phyloP scores from a whole-genome alignment of 768 basidiomycete genomes.

The Naganishia antarctica region DNA sequence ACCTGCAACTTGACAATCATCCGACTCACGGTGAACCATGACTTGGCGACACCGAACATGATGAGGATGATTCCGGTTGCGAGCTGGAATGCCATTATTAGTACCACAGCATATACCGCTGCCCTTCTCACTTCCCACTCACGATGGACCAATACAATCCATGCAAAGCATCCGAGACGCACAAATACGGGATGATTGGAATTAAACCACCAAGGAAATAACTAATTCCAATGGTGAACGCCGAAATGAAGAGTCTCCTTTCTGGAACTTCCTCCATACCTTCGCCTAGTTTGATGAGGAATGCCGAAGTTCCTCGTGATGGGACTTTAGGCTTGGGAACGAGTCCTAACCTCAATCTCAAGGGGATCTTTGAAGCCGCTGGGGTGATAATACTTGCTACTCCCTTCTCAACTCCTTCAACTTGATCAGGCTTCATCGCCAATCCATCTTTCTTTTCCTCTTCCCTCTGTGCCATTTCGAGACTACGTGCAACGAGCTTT shows the following conservation, averaged over 20 bases:
- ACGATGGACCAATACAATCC: slow-evolving; percentile 56
- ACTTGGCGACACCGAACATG: slow-evolving; percentile 85
- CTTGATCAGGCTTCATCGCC: too few species aligned
- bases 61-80: slow-evolving; percentile 83
- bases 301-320: slow-evolving; percentile 78
- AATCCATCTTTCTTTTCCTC: too few species aligned
- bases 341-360: too few species aligned
- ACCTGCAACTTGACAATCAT: too few species aligned
- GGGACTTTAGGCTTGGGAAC: too few species aligned
- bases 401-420: too few species aligned
- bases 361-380: background rate
- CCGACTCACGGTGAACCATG: slow-evolving; percentile 60
- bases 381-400: slow-evolving; percentile 31
- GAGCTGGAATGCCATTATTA: slow-evolving; percentile 50
- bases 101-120: background rate
- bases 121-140: slow-evolving; percentile 2
- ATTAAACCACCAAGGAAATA: slow-evolving; percentile 91
- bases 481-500: slow-evolving; percentile 67
- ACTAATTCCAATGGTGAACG: slow-evolving; percentile 78
- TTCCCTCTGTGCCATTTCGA: slow-evolving; percentile 56
- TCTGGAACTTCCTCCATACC: slow-evolving; percentile 88
- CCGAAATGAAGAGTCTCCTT: slow-evolving; percentile 52
- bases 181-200: slow-evolving; percentile 89
- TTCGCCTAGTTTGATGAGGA: slow-evolving; percentile 93
- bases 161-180: slow-evolving; percentile 63